phyloP scores from a whole-genome alignment of 306 rosid species.

The Urtica urens region DNA sequence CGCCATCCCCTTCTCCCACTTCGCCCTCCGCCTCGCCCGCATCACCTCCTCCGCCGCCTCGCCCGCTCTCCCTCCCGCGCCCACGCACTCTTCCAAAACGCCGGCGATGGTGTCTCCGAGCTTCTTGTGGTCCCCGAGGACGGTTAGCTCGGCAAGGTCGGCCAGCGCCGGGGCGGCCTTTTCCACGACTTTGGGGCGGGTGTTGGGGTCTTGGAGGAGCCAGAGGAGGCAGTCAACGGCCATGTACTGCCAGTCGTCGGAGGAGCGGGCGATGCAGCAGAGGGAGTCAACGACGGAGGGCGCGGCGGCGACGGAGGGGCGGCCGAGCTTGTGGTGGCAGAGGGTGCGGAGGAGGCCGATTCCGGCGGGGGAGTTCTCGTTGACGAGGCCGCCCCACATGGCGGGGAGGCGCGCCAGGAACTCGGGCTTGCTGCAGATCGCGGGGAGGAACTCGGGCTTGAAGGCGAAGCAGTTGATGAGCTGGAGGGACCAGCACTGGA shows the following conservation, averaged over 20 bases:
- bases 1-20: constrained; percentile 93
- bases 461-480: constrained; percentile 94
- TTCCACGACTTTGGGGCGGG: constrained; percentile 87
- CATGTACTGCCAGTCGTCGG: constrained; percentile 99
- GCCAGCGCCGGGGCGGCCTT: constrained; percentile 83
- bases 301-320: constrained; percentile 86
- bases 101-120: constrained; percentile 74
- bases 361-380: constrained; percentile 97
- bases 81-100: constrained; percentile 84
- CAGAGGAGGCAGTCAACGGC: constrained; percentile 95
- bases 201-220: constrained; percentile 85
- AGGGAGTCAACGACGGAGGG: constrained; percentile 74
- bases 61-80: constrained; percentile 63
- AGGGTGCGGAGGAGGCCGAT: constrained; percentile 85
- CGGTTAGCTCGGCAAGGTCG: constrained; percentile 83
- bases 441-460: constrained; percentile 85
- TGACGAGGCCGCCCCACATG: constrained; percentile 99
- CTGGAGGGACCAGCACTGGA: constrained; percentile 99
- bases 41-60: constrained; percentile 80
- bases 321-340: constrained; percentile 92
- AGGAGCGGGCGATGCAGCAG: constrained; percentile 80
- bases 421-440: constrained; percentile 86
- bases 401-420: constrained; percentile 75
- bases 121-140: constrained; percentile 85
- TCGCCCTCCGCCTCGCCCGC: constrained; percentile 65